Evolutionary conservation across 306 rosid genomes (phyloP), one percentile per base, ranked within the genome.

Genomic region (Elaeagnus macrophylla): DNA sequence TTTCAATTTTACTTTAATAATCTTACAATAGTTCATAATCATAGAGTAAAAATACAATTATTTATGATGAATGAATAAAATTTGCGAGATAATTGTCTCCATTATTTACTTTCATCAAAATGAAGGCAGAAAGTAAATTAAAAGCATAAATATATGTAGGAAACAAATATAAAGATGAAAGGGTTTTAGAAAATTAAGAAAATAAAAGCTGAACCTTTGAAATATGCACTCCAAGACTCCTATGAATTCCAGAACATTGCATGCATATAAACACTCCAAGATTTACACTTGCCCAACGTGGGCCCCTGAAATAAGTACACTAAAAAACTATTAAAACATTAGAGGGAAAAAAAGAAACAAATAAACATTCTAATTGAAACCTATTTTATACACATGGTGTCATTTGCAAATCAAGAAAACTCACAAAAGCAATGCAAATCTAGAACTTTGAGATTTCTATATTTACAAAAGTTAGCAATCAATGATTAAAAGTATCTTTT

Each of bases 261-360:
- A 86, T 69, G 80, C 97, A 90, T 61, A 90, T 90, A 64, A 90
- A 86, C 55, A 81, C 80, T 67, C 97, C 97, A 37, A 90, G 78
- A 73, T 83, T 90, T 52, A 90, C 95, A 67, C 95, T 90, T 35
- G 97, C 97, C 97, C 97, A 90, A 68, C 97, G 76, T 6, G 97
- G 97, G 39, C 94, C 94, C 81, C 97, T 90, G 91, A 53, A 51
- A 61, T 37, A 35, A 36, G 32, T 9, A 41, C 35, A 65, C 25
- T 25, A 41, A 37, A 48, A 12, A 40, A 35, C n/a, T 1, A 18
- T 38, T 14, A 39, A 16, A 7, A 35, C 9, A 4, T 48, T 17
- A 18, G 56, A 4, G 13, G 6, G 17, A 40, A 56, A 51, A 11
- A 18, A 50, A 45, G 58, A 14, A 40, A 42, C 14, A 15, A 12